Conservation (phyloP, 2,329 filamentous ascomycete genomes). For the Nannizzia gypsea region DNA sequence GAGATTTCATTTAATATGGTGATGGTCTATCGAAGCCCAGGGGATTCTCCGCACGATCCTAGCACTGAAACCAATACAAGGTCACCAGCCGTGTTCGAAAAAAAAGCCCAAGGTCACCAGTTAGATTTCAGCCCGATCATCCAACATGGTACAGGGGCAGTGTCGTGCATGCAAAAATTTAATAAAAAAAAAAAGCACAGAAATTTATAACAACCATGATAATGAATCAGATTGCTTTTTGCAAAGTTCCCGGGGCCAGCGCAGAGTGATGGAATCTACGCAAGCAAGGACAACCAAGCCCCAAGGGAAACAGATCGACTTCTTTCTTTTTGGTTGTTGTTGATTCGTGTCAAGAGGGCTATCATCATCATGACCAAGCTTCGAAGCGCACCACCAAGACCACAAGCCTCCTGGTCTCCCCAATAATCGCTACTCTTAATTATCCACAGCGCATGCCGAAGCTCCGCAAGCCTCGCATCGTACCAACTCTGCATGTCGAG, state of each 20-base stretch:
- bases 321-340: background rate
- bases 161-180: constrained; percentile 4
- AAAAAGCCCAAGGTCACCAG: background rate
- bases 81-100: constrained; percentile 5
- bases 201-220: background rate
- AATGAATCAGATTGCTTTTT: background rate
- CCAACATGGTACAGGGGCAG: constrained; percentile 6
- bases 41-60: constrained; percentile 3
- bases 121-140: constrained; percentile 6
- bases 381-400: background rate
- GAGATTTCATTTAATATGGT: background rate
- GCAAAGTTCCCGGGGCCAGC: background rate
- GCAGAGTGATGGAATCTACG: background rate
- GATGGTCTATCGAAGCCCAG: background rate
- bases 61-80: constrained; percentile 3
- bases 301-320: background rate
- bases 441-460: background rate
- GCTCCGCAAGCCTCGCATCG: constrained; percentile 3
- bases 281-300: background rate
- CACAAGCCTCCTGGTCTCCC: background rate
- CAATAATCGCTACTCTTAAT: background rate
- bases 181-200: background rate
- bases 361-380: constrained; percentile 1
- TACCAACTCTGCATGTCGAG: background rate
- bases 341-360: background rate